Conservation (phyloP, 1,284 basidiomycete species). For the Schizophyllum commune region DNA sequence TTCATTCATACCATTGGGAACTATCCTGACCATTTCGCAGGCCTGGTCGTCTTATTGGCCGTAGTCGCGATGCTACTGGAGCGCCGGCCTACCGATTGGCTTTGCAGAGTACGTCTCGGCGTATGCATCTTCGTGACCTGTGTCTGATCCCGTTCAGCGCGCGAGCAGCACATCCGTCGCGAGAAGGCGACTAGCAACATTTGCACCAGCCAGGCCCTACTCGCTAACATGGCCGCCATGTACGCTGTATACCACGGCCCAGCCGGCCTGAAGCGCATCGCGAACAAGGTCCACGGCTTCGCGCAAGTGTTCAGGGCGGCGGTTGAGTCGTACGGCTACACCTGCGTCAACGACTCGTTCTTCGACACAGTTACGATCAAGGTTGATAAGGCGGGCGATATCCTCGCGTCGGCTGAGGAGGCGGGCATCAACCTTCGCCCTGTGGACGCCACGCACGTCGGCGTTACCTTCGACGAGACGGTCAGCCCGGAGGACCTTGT, state of each 20-base stretch:
- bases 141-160: conserved; percentile 41
- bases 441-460: conserved; percentile 74
- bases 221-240: conserved; percentile 97
- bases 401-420: conserved; percentile 66
- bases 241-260: conserved; percentile 97
- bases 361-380: conserved; percentile 96
- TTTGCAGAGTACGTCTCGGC: conserved; percentile 69
- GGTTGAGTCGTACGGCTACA: conserved; percentile 72
- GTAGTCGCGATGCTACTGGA: conserved; percentile 81
- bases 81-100: conserved; percentile 89
- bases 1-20: background rate
- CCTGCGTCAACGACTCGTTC: conserved; percentile 57
- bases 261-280: conserved; percentile 78
- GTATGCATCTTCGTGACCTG: background rate
- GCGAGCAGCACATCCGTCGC: conserved; percentile 94
- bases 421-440: conserved; percentile 80
- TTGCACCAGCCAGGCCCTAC: conserved; percentile 88
- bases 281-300: conserved; percentile 85
- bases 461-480: conserved; percentile 91
- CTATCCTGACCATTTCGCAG: background rate
- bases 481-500: conserved; percentile 72
- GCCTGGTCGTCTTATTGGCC: conserved; percentile 89
- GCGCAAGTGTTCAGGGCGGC: conserved; percentile 72
- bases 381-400: conserved; percentile 50
- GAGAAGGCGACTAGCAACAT: conserved; percentile 96